Base-by-base conservation (phyloP, 108 stramenopile genomes). In the Nitzschia sp. region DNA sequence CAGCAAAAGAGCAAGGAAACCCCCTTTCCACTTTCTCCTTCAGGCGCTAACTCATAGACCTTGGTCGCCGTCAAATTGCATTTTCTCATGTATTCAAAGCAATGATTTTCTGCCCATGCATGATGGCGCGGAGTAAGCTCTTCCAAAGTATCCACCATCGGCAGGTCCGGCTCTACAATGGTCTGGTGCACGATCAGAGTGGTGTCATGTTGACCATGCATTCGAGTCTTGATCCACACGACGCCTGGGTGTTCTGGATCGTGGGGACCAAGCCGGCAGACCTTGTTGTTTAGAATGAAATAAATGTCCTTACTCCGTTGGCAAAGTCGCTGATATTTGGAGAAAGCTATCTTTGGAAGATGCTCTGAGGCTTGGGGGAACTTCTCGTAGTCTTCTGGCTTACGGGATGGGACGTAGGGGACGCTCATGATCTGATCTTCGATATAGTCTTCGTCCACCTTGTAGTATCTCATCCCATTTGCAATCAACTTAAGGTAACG, bases 401-500 rank as follows among this genome's bases (percentile, higher is more conserved):
- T 47, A 46, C 59, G 45, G n/a, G 11, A 30, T 1, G 64, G 64
- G 31, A 77, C 45, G 53, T 59, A 77, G 1, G 49, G 54, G 5
- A 66, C 46, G 28, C 17, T 36, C 5, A 71, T n/a, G 8, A 77
- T 34, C 9, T 64, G 38, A 49, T 77, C 70, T 9, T 46, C 5
- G 38, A 77, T 71, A 45, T 77, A 77, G 2, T 57, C 70, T 19
- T 70, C 57, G n/a, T 59, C 57, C 36, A 77, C 32, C 1, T 49
- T 31, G 36, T 71, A 45, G 2, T 38, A n/a, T 59, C 54, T 54
- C 57, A 77, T 42, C 23, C 76, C 76, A 15, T 77, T 63, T 21
- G 64, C 54, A 19, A 77, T 65, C 30, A 77, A 29, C 18, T 66
- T 64, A 9, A 77, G 70, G 13, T 77, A 77, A 9, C 76, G 60